Evolutionary conservation across 495 filamentous ascomycete genomes (phyloP).

Genomic region (Extremus antarcticus): DNA sequence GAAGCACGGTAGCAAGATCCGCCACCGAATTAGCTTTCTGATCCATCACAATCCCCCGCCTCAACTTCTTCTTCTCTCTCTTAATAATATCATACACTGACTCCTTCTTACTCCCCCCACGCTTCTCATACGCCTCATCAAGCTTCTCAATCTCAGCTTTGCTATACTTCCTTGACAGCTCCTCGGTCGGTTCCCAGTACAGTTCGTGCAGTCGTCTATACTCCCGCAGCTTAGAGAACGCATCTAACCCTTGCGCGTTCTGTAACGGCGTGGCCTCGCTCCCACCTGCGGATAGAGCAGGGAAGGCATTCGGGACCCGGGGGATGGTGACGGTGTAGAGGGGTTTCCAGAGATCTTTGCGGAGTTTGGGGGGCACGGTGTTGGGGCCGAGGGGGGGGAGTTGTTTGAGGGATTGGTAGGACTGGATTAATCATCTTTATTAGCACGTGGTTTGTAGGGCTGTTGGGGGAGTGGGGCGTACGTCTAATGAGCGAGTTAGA

Average conservation of each 20-base stretch:
- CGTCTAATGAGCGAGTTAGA: constrained; percentile 49
- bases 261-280: too few relatives aligned
- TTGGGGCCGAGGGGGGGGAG: constrained; percentile 87
- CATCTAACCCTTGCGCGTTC: constrained; percentile 55
- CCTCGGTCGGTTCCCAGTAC: constrained; percentile 38
- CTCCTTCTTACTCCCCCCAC: constrained; percentile 37
- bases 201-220: constrained; percentile 61
- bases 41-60: constrained; percentile 61
- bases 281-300: too few relatives aligned
- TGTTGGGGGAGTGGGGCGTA: background rate
- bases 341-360: constrained; percentile 86
- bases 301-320: constrained; percentile 47
- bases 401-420: constrained; percentile 59
- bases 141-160: constrained; percentile 32
- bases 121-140: constrained; percentile 14
- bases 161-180: background rate
- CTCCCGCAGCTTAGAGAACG: constrained; percentile 74
- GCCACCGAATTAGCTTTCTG: constrained; percentile 83
- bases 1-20: constrained; percentile 71
- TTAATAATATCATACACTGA: constrained; percentile 33
- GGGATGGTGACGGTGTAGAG: constrained; percentile 67
- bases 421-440: constrained; percentile 34
- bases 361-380: constrained; percentile 61
- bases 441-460: constrained; percentile 1
- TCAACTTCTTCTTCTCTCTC: constrained; percentile 42